A percentile compares a stretch with the other conserved stretches of the same genome.
phyloP scores from a whole-genome alignment of 2,329 filamentous ascomycete species.

The Colletotrichum tamarilloi region DNA sequence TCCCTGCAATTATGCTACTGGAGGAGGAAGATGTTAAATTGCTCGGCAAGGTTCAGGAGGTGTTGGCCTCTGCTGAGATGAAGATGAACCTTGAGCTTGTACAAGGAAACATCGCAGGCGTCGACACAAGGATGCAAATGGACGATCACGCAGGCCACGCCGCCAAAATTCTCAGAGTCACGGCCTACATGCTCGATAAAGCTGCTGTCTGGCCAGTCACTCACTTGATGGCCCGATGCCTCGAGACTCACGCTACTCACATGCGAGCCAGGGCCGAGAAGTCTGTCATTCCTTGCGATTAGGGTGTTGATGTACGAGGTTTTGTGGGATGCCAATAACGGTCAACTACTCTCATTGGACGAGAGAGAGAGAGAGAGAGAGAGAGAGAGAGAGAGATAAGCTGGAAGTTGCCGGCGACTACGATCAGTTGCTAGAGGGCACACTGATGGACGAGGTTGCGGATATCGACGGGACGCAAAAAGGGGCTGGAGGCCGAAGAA shows the following conservation, averaged over 20 bases:
- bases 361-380: background rate
- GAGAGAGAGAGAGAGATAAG: background rate
- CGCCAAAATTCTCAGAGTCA: constrained; percentile 84
- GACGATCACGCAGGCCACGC: constrained; percentile 80
- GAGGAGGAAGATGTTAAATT: constrained; percentile 93
- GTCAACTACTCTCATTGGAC: background rate
- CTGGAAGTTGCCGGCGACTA: background rate
- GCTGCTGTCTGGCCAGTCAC: constrained; percentile 88
- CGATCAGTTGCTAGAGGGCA: background rate
- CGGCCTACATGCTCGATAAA: constrained; percentile 87
- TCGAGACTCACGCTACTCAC: constrained; percentile 65
- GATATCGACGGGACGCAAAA: background rate
- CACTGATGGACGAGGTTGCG: background rate
- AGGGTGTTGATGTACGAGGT: constrained; percentile 20
- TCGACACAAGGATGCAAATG: constrained; percentile 66
- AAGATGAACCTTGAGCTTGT: constrained; percentile 75
- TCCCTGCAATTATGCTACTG: constrained; percentile 88
- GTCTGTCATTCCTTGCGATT: constrained; percentile 57
- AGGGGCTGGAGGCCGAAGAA: background rate
- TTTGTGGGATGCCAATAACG: too few relatives aligned
- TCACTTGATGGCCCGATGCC: constrained; percentile 64
- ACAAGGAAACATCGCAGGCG: constrained; percentile 60
- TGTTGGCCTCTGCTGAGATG: constrained; percentile 79
- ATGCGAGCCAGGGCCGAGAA: constrained; percentile 64
- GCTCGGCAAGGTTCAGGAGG: constrained; percentile 82